Percentiles rank a stretch among this genome's conserved stretches.
phyloP scores from a whole-genome alignment of 306 rosid species.

The Elaeagnus macrophylla region DNA sequence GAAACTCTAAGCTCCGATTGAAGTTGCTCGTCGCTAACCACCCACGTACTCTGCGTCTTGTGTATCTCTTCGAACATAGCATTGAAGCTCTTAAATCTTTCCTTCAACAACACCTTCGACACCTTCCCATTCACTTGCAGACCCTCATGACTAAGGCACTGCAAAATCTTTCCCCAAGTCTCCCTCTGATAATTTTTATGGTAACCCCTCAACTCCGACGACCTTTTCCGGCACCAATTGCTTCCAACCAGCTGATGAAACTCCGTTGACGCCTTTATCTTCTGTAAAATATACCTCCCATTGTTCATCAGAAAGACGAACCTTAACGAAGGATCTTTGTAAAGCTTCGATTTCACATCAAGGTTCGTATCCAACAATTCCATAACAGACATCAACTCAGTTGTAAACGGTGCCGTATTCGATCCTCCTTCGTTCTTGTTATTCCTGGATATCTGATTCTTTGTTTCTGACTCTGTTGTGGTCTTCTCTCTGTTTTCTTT shows the following conservation, averaged over 20 bases:
- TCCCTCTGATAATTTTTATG: conserved; percentile 70
- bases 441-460: neutral
- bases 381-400: conserved; percentile 37
- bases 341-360: conserved; percentile 51
- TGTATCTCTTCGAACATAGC: conserved; percentile 65
- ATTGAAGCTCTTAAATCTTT: conserved; percentile 62
- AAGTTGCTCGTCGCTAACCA: conserved; percentile 72
- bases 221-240: conserved; percentile 58
- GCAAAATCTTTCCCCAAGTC: conserved; percentile 62
- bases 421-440: conserved; percentile 11
- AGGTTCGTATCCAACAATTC: conserved; percentile 56
- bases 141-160: conserved; percentile 55
- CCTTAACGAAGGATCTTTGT: conserved; percentile 38
- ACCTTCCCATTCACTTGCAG: conserved; percentile 39
- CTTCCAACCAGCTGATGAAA: conserved; percentile 56
- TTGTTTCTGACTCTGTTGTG: neutral
- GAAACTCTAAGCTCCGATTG: conserved; percentile 72
- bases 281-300: conserved; percentile 70
- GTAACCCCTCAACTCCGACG: conserved; percentile 43
- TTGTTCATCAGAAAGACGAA: conserved; percentile 74
- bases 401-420: conserved; percentile 31
- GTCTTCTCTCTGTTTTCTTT: neutral
- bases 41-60: conserved; percentile 69
- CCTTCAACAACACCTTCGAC: conserved; percentile 49
- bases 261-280: conserved; percentile 53